phyloP scores from a whole-genome alignment of 2,329 filamentous ascomycete genomes.

The Fusarium aywerte region DNA sequence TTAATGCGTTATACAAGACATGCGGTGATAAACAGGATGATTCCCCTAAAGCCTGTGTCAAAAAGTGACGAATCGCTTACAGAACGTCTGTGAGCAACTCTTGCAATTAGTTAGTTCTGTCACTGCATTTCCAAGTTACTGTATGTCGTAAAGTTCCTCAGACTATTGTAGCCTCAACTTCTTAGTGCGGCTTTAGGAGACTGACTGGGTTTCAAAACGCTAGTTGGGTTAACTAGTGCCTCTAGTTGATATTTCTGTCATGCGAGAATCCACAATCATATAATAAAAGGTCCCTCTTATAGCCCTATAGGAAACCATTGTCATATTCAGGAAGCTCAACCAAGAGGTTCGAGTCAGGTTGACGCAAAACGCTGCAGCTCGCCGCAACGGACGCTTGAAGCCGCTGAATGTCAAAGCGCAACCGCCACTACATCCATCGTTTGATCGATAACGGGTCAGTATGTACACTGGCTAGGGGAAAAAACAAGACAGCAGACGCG shows the following conservation, averaged over 20 bases:
- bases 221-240: not conserved
- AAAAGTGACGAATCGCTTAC: not conserved
- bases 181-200: not conserved
- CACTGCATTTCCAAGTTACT: not conserved
- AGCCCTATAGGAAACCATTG: not conserved
- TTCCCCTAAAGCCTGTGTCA: not conserved
- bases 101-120: not conserved
- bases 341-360: conserved; percentile 2
- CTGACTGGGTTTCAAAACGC: not conserved
- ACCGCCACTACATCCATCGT: not conserved
- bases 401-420: not conserved
- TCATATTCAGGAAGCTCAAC: too few relatives aligned
- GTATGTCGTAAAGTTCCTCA: not conserved
- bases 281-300: not conserved
- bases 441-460: not conserved
- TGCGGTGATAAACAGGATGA: not conserved
- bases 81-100: not conserved
- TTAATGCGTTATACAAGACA: not conserved
- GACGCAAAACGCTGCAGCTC: not conserved
- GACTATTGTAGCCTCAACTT: not conserved
- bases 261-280: not conserved
- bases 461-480: too few relatives aligned
- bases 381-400: not conserved
- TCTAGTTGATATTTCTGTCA: not conserved
- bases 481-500: too few relatives aligned